These are phyloP conservation scores for Leptomonas seymouri DNA, from an alignment of 208 protist genomes.

Conservation along the genomic window DNA sequence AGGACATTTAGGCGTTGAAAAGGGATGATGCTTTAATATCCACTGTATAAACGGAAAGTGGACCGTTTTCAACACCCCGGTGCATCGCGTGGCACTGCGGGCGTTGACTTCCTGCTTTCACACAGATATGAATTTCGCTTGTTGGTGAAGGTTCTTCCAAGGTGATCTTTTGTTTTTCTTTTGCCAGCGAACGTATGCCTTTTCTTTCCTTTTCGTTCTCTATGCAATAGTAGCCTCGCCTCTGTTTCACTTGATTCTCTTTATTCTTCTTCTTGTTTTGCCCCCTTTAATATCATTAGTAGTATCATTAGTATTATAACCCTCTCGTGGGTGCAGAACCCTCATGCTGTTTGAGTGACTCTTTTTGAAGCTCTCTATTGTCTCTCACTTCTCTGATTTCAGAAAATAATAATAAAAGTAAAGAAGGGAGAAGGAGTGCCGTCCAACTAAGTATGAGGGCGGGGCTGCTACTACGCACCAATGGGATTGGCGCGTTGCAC, in stretches of 20 bases:
- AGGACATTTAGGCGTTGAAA: slow-evolving; percentile 57
- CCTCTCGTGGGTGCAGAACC: too few species aligned
- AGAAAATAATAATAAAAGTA: background rate
- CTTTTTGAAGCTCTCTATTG: background rate
- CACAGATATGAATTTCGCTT: background rate
- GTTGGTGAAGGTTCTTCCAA: background rate
- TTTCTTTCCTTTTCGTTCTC: background rate
- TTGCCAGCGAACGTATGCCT: too few species aligned
- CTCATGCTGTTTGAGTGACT: too few species aligned
- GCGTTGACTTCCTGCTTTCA: background rate
- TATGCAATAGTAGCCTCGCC: background rate
- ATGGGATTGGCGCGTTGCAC: too few species aligned
- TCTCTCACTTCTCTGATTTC: background rate
- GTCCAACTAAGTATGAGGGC: too few species aligned
- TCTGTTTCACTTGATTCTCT: background rate
- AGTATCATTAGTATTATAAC: too few species aligned
- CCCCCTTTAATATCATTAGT: background rate
- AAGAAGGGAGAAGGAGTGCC: too few species aligned
- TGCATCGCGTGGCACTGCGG: too few species aligned
- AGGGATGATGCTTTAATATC: background rate
- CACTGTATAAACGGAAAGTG: background rate
- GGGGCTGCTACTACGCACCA: too few species aligned
- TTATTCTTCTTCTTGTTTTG: background rate
- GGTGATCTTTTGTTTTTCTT: slow-evolving; percentile 5
- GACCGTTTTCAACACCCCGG: too few species aligned